These are phyloP conservation scores for Polyporus tsugae DNA, from an alignment of 1,284 basidiomycete species.

Conservation along the genomic window DNA sequence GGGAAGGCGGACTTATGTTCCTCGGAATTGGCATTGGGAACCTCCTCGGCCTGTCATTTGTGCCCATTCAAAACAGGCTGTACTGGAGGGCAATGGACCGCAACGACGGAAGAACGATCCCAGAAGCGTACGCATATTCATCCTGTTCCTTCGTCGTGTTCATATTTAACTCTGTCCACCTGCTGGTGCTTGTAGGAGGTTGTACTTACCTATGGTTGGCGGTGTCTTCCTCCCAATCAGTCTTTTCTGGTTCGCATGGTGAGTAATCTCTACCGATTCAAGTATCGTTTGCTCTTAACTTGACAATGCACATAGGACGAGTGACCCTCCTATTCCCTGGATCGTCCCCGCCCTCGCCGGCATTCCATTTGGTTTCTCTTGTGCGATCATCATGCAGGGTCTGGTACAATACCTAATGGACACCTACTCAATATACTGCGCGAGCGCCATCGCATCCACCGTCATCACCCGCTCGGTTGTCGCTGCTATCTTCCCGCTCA, in stretches of 20 bases:
- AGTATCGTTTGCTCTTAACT: background rate
- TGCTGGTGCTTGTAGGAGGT: slow-evolving; percentile 50
- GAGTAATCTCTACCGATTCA: slow-evolving; percentile 5
- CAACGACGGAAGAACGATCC: slow-evolving; percentile 60
- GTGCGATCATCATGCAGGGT: slow-evolving; percentile 66
- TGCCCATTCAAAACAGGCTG: slow-evolving; percentile 62
- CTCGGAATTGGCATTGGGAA: slow-evolving; percentile 72
- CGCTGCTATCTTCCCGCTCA: slow-evolving; percentile 71
- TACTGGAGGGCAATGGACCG: slow-evolving; percentile 62
- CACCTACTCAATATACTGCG: slow-evolving; percentile 67
- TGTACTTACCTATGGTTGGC: slow-evolving; percentile 65
- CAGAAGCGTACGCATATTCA: slow-evolving; percentile 60
- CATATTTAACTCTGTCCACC: slow-evolving; percentile 10
- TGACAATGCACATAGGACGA: slow-evolving; percentile 52
- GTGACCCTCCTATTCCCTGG: slow-evolving; percentile 63
- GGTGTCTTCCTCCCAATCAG: slow-evolving; percentile 64
- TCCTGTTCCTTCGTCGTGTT: background rate
- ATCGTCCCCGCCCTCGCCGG: slow-evolving; percentile 70
- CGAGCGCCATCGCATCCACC: slow-evolving; percentile 74
- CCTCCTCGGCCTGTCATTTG: slow-evolving; percentile 57
- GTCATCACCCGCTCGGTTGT: slow-evolving; percentile 72
- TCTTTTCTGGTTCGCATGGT: slow-evolving; percentile 70
- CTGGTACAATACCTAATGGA: slow-evolving; percentile 74
- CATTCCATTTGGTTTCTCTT: slow-evolving; percentile 69
- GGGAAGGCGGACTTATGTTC: slow-evolving; percentile 70